These are phyloP conservation scores for Phytophthora meadii DNA, from an alignment of 352 stramenopile species.

Conservation along the genomic window DNA sequence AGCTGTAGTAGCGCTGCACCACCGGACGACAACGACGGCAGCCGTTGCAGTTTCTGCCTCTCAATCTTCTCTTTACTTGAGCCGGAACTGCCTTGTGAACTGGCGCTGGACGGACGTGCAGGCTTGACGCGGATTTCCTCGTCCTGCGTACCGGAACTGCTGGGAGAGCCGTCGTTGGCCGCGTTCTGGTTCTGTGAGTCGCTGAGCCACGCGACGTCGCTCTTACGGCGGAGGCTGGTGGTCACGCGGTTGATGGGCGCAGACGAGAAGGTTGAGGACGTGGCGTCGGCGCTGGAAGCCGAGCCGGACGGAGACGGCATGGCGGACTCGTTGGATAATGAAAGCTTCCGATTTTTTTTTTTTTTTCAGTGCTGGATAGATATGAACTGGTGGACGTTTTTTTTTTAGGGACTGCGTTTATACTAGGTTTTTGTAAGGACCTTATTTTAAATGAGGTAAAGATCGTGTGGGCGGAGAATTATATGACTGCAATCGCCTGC, in stretches of 20 bases:
- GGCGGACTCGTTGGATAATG: slow-evolving; percentile 9
- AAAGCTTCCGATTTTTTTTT: slow-evolving; percentile 11
- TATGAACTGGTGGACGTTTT: slow-evolving; percentile 3
- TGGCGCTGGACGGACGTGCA: slow-evolving; percentile 12
- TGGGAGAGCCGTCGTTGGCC: slow-evolving; percentile 18
- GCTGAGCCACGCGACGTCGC: slow-evolving; percentile 27
- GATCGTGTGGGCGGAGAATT: neutral
- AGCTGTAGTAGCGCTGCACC: slow-evolving; percentile 44
- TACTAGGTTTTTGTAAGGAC: too few species aligned
- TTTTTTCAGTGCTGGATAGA: neutral
- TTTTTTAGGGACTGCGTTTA: too few species aligned
- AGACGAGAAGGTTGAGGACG: slow-evolving; percentile 41
- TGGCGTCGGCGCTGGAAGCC: slow-evolving; percentile 17
- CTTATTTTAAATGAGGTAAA: neutral
- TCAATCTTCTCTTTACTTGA: slow-evolving; percentile 6
- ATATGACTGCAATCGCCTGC: neutral
- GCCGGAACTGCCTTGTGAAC: slow-evolving; percentile 13
- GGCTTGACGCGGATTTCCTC: slow-evolving; percentile 36
- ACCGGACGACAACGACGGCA: slow-evolving; percentile 58
- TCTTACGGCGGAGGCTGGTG: slow-evolving; percentile 31
- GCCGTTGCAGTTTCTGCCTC: slow-evolving; percentile 14
- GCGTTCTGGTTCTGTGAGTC: slow-evolving; percentile 18
- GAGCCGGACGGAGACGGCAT: slow-evolving; percentile 2
- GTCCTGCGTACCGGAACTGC: slow-evolving; percentile 34
- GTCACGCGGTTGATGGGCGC: slow-evolving; percentile 42